Evolutionary conservation across 345 rosid genomes (phyloP).

Genomic region (Durio zibethinus): DNA sequence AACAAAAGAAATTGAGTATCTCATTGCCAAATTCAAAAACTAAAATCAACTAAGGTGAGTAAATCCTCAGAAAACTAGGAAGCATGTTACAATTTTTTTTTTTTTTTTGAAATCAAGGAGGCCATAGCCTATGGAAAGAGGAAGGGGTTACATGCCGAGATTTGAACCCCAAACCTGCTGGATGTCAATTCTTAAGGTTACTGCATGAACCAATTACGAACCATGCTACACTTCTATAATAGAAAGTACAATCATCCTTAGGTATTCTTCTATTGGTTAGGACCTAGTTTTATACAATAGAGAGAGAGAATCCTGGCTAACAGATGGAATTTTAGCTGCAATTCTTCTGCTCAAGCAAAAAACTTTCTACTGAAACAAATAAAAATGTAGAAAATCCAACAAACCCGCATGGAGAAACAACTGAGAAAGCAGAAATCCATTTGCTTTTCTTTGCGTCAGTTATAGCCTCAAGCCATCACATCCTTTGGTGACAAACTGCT

Average conservation of each 20-base stretch:
- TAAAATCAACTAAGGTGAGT: slow-evolving; percentile 1
- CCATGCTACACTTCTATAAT: slow-evolving; percentile 23
- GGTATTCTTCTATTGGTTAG: slow-evolving; percentile 27
- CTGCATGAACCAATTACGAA: too few relatives aligned
- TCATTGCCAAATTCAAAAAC: not conserved
- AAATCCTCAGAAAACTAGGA: slow-evolving; percentile 10
- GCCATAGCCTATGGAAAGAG: too few relatives aligned
- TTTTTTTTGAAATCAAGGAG: too few relatives aligned
- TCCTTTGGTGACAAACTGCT: slow-evolving; percentile 22
- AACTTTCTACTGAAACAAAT: slow-evolving; percentile 22
- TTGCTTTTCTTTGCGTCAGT: slow-evolving; percentile 18
- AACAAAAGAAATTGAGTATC: not conserved
- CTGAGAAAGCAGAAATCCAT: slow-evolving; percentile 5
- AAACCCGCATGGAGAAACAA: slow-evolving; percentile 22
- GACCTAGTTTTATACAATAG: slow-evolving; percentile 32
- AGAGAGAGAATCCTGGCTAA: slow-evolving; percentile 25
- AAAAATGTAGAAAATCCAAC: slow-evolving; percentile 24
- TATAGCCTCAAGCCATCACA: slow-evolving; percentile 20
- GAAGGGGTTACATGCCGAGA: too few relatives aligned
- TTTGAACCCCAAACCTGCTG: too few relatives aligned
- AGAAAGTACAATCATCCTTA: slow-evolving; percentile 20
- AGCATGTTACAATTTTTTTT: too few relatives aligned
- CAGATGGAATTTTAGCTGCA: slow-evolving; percentile 13
- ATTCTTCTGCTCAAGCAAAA: slow-evolving; percentile 13
- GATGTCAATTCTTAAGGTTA: too few relatives aligned